Percentiles rank a stretch among this genome's conserved stretches.
Evolutionary conservation across 2,329 filamentous ascomycete genomes (phyloP).

Genomic region (Neonectria coccinea): DNA sequence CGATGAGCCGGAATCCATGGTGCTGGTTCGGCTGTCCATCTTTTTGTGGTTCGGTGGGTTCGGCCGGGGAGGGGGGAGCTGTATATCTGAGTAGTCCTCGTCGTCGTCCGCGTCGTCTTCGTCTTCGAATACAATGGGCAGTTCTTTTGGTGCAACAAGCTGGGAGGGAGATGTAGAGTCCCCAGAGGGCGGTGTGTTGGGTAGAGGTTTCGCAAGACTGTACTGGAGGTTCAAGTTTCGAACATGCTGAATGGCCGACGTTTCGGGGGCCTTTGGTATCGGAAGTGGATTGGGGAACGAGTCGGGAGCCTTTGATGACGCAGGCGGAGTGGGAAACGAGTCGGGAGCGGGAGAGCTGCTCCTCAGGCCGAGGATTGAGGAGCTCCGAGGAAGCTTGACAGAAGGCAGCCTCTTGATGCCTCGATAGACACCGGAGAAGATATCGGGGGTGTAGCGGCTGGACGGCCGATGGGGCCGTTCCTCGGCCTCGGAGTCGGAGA

Average conservation of each 20-base stretch:
- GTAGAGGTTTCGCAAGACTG: conserved; percentile 69
- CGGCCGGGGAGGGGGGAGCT: conserved; percentile 33
- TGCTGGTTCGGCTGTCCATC: conserved; percentile 58
- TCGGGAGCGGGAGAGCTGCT: conserved; percentile 36
- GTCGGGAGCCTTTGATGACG: conserved; percentile 33
- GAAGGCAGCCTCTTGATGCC: conserved; percentile 61
- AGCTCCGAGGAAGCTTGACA: conserved; percentile 58
- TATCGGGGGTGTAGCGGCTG: conserved; percentile 56
- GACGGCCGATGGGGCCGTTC: conserved; percentile 47
- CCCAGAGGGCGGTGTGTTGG: conserved; percentile 59
- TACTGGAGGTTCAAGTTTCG: conserved; percentile 66
- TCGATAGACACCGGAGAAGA: conserved; percentile 64
- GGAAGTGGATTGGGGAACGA: conserved; percentile 31
- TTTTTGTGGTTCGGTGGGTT: conserved; percentile 22
- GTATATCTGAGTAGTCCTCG: conserved; percentile 45
- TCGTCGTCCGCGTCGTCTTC: conserved; percentile 43
- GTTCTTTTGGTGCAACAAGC: conserved; percentile 43
- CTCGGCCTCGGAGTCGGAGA: conserved; percentile 60
- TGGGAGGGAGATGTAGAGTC: conserved; percentile 48
- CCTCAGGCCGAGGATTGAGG: conserved; percentile 57
- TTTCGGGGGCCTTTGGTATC: conserved; percentile 33
- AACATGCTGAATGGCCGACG: conserved; percentile 59
- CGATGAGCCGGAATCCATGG: conserved; percentile 61
- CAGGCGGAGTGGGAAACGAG: conserved; percentile 30
- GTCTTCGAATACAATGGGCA: conserved; percentile 49